A percentile compares a stretch with the other conserved stretches of the same genome.
phyloP scores from a whole-genome alignment of 2,329 filamentous ascomycete species.

The Fusarium albidum region DNA sequence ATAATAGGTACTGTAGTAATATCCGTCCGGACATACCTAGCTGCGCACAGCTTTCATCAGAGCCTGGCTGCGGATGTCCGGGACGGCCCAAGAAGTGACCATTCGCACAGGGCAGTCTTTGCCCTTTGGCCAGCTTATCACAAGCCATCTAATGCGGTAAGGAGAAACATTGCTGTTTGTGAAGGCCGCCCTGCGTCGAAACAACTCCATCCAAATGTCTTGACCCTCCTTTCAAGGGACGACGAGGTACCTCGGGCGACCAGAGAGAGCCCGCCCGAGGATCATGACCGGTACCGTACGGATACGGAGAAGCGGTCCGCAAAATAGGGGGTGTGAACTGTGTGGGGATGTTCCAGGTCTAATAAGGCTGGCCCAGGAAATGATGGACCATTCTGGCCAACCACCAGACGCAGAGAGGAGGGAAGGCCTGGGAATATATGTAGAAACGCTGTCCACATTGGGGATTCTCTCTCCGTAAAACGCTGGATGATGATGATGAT shows the following conservation, averaged over 20 bases:
- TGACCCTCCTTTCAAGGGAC: background rate
- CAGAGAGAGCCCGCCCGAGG: too few species aligned
- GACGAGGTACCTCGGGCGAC: background rate
- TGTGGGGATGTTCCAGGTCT: slow-evolving; percentile 28
- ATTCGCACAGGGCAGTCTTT: background rate
- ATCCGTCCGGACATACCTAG: too few species aligned
- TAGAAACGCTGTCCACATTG: slow-evolving; percentile 32
- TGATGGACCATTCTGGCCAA: slow-evolving; percentile 12
- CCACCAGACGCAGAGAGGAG: slow-evolving; percentile 9
- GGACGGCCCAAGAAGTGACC: background rate
- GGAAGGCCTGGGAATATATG: too few species aligned
- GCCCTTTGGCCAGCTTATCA: background rate
- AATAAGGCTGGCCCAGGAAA: slow-evolving; percentile 27
- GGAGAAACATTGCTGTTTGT: slow-evolving; percentile 7
- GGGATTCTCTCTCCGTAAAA: slow-evolving; percentile 4
- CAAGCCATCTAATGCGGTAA: slow-evolving; percentile 2
- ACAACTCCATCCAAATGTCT: slow-evolving; percentile 4
- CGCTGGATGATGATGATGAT: background rate
- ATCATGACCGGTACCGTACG: slow-evolving; percentile 2
- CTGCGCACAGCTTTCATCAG: background rate
- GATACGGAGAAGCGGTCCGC: slow-evolving; percentile 25
- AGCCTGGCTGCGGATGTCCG: background rate
- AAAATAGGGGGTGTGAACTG: slow-evolving; percentile 29
- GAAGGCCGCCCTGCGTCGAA: slow-evolving; percentile 3
- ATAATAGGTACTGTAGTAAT: too few species aligned